These are phyloP conservation scores for Suillus brevipes DNA, from an alignment of 768 basidiomycete genomes.

Conservation along the genomic window DNA sequence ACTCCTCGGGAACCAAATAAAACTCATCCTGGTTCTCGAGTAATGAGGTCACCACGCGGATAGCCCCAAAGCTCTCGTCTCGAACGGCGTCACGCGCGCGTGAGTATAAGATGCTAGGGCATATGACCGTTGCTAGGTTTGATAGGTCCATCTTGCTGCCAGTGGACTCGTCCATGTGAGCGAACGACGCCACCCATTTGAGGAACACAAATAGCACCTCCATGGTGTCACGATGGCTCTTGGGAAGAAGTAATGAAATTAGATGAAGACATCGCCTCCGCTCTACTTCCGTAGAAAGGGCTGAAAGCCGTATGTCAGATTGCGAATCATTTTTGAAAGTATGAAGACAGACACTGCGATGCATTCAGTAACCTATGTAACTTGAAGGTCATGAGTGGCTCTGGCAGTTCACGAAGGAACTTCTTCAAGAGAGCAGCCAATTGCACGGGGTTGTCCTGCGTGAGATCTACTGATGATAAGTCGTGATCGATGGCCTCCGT, in stretches of 20 bases:
- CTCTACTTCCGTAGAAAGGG: slow-evolving; percentile 75
- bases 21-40: slow-evolving; percentile 95
- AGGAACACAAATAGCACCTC: slow-evolving; percentile 98
- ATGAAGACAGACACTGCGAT: slow-evolving; percentile 70
- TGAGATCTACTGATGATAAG: slow-evolving; percentile 85
- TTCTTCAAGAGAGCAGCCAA: slow-evolving; percentile 96
- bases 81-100: slow-evolving; percentile 80
- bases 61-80: slow-evolving; percentile 90
- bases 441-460: slow-evolving; percentile 95
- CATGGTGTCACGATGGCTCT: slow-evolving; percentile 94
- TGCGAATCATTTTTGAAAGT: background rate
- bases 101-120: slow-evolving; percentile 96
- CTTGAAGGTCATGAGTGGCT: slow-evolving; percentile 94
- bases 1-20: slow-evolving; percentile 92
- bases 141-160: slow-evolving; percentile 98
- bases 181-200: slow-evolving; percentile 99
- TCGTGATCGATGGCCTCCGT: slow-evolving; percentile 95
- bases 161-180: slow-evolving; percentile 95
- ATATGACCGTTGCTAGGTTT: slow-evolving; percentile 96
- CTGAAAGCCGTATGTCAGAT: slow-evolving; percentile 31
- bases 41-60: slow-evolving; percentile 81
- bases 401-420: slow-evolving; percentile 94
- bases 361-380: slow-evolving; percentile 86
- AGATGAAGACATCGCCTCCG: slow-evolving; percentile 84
- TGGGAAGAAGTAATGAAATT: slow-evolving; percentile 83